phyloP scores from a whole-genome alignment of 2,329 filamentous ascomycete species.

The Fusarium pininemorale region DNA sequence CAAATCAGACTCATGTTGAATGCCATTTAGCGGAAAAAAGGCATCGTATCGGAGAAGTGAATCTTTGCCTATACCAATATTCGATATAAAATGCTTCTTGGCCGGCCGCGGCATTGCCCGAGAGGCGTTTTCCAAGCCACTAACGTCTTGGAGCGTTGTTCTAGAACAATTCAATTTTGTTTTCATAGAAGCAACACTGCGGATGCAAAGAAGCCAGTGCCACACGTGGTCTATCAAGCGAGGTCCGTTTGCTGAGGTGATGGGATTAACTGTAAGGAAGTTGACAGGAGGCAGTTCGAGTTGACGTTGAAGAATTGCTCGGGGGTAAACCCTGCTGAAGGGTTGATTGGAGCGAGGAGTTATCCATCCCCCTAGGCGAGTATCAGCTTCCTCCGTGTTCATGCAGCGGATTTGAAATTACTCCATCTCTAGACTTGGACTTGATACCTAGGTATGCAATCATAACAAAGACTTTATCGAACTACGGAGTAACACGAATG shows the following conservation, averaged over 20 bases:
- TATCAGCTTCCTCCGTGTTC: constrained; percentile 15
- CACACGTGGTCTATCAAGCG: not conserved
- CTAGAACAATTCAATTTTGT: constrained; percentile 29
- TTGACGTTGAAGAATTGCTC: not conserved
- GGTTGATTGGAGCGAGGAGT: not conserved
- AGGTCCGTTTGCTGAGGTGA: not conserved
- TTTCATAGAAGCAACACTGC: not conserved
- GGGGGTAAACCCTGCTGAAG: not conserved
- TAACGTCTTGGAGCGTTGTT: constrained; percentile 16
- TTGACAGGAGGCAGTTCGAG: not conserved
- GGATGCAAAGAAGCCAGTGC: not conserved
- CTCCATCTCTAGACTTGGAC: not conserved
- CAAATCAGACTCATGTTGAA: not conserved
- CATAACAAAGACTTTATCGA: not conserved
- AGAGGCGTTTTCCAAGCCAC: constrained; percentile 16
- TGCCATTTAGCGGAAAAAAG: not conserved
- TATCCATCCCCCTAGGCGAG: not conserved
- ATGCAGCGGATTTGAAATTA: not conserved
- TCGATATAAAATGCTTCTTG: not conserved
- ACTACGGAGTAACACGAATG: not conserved
- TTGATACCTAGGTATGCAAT: not conserved
- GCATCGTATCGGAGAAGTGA: not conserved
- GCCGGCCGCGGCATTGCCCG: constrained; percentile 17
- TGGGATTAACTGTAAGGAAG: not conserved
- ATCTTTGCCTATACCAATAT: not conserved